These are phyloP conservation scores for Penstemon eatonii DNA, from an alignment of 257 asterid species.

Conservation along the genomic window DNA sequence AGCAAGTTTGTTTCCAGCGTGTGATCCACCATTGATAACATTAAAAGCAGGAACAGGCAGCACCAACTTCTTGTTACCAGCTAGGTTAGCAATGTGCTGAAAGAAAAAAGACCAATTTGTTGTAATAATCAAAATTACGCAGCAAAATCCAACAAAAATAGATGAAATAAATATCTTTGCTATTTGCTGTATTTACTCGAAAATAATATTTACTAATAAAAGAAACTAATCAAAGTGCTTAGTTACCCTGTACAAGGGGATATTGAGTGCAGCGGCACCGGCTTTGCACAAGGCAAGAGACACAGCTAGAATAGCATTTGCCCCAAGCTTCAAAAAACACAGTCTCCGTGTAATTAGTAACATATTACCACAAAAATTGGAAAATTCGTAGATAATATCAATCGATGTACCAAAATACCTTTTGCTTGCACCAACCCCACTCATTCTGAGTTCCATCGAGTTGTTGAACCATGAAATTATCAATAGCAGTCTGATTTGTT, in stretches of 20 bases:
- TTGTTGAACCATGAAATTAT: conserved; percentile 90
- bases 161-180: neutral
- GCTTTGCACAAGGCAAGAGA: conserved; percentile 97
- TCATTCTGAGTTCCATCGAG: conserved; percentile 97
- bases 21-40: conserved; percentile 98
- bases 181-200: too few species aligned
- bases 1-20: conserved; percentile 98
- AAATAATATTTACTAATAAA: too few species aligned
- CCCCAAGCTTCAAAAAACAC: conserved; percentile 72
- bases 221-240: too few species aligned
- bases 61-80: conserved; percentile 92
- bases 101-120: conserved; percentile 10
- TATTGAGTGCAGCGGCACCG: conserved; percentile 73
- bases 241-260: conserved; percentile 85
- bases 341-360: conserved; percentile 3
- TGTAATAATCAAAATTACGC: neutral
- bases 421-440: conserved; percentile 99
- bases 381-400: neutral
- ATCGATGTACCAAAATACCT: conserved; percentile 46
- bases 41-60: conserved; percentile 98
- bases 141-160: neutral
- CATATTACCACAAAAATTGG: neutral
- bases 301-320: conserved; percentile 93
- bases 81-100: conserved; percentile 96
- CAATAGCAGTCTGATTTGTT: conserved; percentile 81